These are phyloP conservation scores for Aspergillus fischeri DNA, from an alignment of 2,329 filamentous ascomycete species.

Conservation along the genomic window DNA sequence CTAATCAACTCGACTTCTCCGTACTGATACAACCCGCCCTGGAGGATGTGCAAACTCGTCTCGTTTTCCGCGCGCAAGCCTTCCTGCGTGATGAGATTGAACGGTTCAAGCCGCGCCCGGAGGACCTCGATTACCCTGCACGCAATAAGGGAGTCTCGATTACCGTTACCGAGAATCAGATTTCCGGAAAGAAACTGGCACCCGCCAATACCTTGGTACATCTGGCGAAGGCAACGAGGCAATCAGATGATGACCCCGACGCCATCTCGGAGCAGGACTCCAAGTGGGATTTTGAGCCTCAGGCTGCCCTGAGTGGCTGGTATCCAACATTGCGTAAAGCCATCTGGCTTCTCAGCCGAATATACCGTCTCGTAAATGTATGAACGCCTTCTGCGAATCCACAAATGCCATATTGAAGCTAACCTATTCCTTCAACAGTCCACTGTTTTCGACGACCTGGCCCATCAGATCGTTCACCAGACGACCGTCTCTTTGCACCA, in stretches of 20 bases:
- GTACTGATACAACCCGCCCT: constrained; percentile 59
- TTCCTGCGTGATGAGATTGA: constrained; percentile 65
- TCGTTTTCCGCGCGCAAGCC: constrained; percentile 62
- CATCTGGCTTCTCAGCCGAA: constrained; percentile 64
- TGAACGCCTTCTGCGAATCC: neutral
- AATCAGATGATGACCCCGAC: constrained; percentile 49
- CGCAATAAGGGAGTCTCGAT: constrained; percentile 44
- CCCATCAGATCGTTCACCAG: constrained; percentile 81
- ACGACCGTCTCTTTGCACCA: constrained; percentile 78
- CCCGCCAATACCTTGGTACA: constrained; percentile 37
- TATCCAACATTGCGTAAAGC: constrained; percentile 65
- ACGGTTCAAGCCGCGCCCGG: constrained; percentile 59
- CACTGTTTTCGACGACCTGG: constrained; percentile 66
- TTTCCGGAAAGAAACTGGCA: constrained; percentile 52
- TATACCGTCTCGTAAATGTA: constrained; percentile 67
- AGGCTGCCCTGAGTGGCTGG: constrained; percentile 57
- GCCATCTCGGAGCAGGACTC: constrained; percentile 39
- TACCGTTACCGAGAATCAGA: constrained; percentile 41
- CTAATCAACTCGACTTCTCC: constrained; percentile 59
- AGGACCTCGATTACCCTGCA: constrained; percentile 62
- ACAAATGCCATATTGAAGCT: constrained; percentile 5
- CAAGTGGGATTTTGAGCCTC: constrained; percentile 53
- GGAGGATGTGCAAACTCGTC: constrained; percentile 63
- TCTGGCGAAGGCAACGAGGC: constrained; percentile 47
- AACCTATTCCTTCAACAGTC: constrained; percentile 41